Conservation (phyloP, 2,329 filamentous ascomycete species). For the Thermomyces lanuginosus region DNA sequence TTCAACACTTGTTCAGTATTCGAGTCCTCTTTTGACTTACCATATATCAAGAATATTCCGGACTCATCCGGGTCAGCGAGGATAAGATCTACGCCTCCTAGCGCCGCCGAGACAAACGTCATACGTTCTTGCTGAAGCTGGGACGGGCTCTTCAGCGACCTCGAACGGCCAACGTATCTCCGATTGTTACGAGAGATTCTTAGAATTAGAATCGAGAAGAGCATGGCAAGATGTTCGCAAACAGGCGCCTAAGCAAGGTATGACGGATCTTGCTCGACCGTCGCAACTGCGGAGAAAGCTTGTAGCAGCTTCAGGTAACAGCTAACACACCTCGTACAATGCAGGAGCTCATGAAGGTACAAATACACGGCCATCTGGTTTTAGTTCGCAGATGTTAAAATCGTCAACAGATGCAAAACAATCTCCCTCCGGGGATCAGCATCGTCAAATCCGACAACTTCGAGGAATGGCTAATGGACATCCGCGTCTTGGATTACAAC, state of each 20-base stretch:
- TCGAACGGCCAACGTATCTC: too few species aligned
- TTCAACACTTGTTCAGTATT: too few species aligned
- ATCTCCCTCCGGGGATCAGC: slow-evolving; percentile 51
- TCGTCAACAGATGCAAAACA: slow-evolving; percentile 36
- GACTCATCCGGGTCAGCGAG: too few species aligned
- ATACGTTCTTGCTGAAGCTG: too few species aligned
- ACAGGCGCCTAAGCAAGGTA: slow-evolving; percentile 34
- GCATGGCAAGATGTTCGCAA: slow-evolving; percentile 35
- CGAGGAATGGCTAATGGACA: slow-evolving; percentile 83
- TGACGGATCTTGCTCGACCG: slow-evolving; percentile 3
- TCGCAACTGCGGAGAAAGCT: slow-evolving; percentile 1
- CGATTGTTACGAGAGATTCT: too few species aligned
- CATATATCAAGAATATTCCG: too few species aligned
- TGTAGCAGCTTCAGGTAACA: too few species aligned
- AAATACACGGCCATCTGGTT: slow-evolving; percentile 1
- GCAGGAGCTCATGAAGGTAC: slow-evolving; percentile 41
- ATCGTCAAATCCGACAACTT: slow-evolving; percentile 70
- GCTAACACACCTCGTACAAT: slow-evolving; percentile 10
- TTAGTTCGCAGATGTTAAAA: slow-evolving; percentile 1
- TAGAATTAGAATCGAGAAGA: too few species aligned
- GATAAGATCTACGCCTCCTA: too few species aligned
- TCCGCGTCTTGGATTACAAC: slow-evolving; percentile 75
- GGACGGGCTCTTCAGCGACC: too few species aligned
- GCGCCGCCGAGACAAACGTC: too few species aligned
- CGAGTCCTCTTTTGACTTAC: too few species aligned